Evolutionary conservation across 1,284 basidiomycete genomes (phyloP).

Genomic region (Veloboletus limbatus): DNA sequence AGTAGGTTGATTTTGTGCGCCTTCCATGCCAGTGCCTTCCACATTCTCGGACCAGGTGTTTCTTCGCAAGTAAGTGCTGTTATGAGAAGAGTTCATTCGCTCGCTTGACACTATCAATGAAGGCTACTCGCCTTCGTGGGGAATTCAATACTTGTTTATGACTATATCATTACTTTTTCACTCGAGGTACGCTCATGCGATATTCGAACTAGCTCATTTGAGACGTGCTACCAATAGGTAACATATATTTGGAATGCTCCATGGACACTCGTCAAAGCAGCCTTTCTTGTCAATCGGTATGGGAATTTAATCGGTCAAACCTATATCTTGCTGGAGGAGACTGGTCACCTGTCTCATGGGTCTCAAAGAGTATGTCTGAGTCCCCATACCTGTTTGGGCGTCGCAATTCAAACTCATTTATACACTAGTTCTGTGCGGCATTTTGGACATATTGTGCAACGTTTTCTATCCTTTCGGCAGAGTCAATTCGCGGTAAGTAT

Average conservation of each 20-base stretch:
- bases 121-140: background rate
- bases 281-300: background rate
- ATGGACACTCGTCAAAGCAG: background rate
- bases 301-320: background rate
- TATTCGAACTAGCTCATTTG: background rate
- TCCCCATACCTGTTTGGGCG: no score
- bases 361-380: background rate
- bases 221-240: background rate
- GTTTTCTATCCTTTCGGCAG: background rate
- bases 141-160: background rate
- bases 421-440: background rate
- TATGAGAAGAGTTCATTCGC: background rate
- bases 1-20: background rate
- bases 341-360: background rate
- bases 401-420: background rate
- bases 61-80: background rate
- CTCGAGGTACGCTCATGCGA: background rate
- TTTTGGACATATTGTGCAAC: background rate
- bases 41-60: background rate
- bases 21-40: background rate
- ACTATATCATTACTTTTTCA: background rate
- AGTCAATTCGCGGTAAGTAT: background rate
- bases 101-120: background rate
- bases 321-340: slow-evolving; percentile 1
- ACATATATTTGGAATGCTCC: background rate